Conservation (phyloP, 2,329 filamentous ascomycete genomes). For the Pseudogymnoascus sp. region DNA sequence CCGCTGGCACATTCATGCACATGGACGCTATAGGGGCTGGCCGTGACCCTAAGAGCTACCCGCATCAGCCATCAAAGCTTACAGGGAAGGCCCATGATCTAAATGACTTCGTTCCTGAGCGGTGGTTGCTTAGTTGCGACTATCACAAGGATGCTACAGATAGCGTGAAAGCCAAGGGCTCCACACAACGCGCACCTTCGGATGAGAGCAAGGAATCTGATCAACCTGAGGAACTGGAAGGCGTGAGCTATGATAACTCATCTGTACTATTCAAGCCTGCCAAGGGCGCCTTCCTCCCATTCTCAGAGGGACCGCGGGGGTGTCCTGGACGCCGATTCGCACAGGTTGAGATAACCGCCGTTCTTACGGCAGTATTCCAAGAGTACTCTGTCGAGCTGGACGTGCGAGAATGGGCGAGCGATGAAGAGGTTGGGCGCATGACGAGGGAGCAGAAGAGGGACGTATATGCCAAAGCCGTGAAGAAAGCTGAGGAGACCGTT, state of each 20-base stretch:
- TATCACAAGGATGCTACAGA: constrained; percentile 26
- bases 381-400: constrained; percentile 24
- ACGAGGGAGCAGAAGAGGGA: constrained; percentile 14
- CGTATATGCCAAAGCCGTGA: constrained; percentile 20
- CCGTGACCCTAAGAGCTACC: constrained; percentile 50
- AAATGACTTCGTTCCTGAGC: constrained; percentile 46
- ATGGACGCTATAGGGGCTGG: constrained; percentile 38
- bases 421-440: constrained; percentile 22
- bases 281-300: constrained; percentile 25
- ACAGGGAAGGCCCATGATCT: constrained; percentile 30
- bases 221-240: neutral
- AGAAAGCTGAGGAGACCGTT: constrained; percentile 17
- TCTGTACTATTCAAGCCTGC: constrained; percentile 16
- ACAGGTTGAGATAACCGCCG: constrained; percentile 28
- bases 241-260: neutral
- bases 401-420: constrained; percentile 23
- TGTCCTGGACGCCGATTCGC: constrained; percentile 31
- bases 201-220: neutral
- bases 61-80: constrained; percentile 20
- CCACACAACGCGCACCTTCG: neutral
- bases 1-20: constrained; percentile 33
- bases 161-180: neutral
- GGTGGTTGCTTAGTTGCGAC: constrained; percentile 37
- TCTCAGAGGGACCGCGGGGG: constrained; percentile 23
- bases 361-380: constrained; percentile 23